These are phyloP conservation scores for Stromatinia cepivora DNA, from an alignment of 2,329 filamentous ascomycete species.

Conservation along the genomic window DNA sequence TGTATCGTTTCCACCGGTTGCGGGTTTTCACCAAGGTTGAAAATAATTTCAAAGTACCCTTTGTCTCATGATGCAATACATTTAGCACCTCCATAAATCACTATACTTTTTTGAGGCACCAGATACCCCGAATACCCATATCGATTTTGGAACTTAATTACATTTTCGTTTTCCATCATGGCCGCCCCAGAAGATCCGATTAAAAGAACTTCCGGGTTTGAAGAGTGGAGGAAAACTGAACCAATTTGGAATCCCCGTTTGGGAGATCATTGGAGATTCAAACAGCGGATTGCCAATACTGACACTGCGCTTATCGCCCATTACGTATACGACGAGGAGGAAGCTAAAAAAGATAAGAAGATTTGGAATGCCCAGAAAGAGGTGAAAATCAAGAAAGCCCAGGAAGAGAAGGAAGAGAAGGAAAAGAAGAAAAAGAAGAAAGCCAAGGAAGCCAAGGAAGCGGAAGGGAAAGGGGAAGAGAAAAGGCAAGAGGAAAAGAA, in stretches of 20 bases:
- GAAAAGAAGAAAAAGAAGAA: too few species aligned
- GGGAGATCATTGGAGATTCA: not conserved
- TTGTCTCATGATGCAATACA: not conserved
- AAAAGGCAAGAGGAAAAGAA: too few species aligned
- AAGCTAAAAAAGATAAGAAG: not conserved
- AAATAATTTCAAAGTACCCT: not conserved
- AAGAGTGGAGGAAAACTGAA: not conserved
- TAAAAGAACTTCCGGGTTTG: not conserved
- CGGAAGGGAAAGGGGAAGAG: too few species aligned
- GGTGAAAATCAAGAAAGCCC: too few species aligned
- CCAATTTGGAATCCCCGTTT: not conserved
- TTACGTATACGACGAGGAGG: not conserved
- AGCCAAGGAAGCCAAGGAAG: too few species aligned
- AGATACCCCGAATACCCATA: not conserved
- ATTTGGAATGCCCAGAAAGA: too few species aligned
- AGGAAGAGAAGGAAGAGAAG: too few species aligned
- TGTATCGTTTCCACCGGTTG: slow-evolving; percentile 4
- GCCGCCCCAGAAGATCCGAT: not conserved
- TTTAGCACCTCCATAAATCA: not conserved
- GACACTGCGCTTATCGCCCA: not conserved
- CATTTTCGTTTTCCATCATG: not conserved
- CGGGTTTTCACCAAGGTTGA: not conserved
- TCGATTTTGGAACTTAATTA: not conserved
- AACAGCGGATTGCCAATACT: not conserved
- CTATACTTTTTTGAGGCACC: not conserved